Base-by-base conservation (phyloP, 2,329 filamentous ascomycete genomes). In the Aspergillus oerlinghausenensis region DNA sequence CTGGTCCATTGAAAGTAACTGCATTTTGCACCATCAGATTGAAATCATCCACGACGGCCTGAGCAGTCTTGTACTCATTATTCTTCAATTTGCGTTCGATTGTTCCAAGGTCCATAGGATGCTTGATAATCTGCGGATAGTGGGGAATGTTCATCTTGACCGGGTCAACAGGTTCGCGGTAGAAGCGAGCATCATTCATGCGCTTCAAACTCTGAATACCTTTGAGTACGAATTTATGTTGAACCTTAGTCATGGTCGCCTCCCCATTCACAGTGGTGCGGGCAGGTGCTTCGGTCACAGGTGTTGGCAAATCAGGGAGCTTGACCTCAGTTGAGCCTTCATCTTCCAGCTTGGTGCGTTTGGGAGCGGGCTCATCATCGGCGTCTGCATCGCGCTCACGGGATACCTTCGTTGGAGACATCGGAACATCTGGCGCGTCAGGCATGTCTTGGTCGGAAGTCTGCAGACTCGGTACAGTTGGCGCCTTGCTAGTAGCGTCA, bases 51-150 rank as follows among this genome's bases (percentile, higher is more conserved):
- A 87, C 85, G 69, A 96, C 88, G 4, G 85, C 85, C 51, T 87
- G 84, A n/a, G 92, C 81, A 5, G 83, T 85, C 8, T 74, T 67
- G 71, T 97, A 97, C 50, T 81, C 75, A 52, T 84, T 82, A 29
- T 84, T 81, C 67, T 90, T 90, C 38, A 97, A 74, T 63, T 89
- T 92, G 52, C 82, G 80, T 69, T 97, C 93, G 67, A 99, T 89
- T 9, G 88, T 88, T 42, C 82, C 81, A 40, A 99, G 82, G 72
- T 97, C 93, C 80, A 96, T 92, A 0, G 92, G 92, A 29, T 87
- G 82, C 40, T 86, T 83, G 63, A 97, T 86, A 38, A 88, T 79
- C 1, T 83, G 78, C 61, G 88, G 89, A 60, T 91, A 89, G 1
- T 85, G 86, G 54, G 90, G 91, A 43, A 97, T 85, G 28, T 78